Evolutionary conservation across 2,329 filamentous ascomycete genomes (phyloP), one percentile per base, ranked within the genome.

Genomic region (Botrytis aclada): DNA sequence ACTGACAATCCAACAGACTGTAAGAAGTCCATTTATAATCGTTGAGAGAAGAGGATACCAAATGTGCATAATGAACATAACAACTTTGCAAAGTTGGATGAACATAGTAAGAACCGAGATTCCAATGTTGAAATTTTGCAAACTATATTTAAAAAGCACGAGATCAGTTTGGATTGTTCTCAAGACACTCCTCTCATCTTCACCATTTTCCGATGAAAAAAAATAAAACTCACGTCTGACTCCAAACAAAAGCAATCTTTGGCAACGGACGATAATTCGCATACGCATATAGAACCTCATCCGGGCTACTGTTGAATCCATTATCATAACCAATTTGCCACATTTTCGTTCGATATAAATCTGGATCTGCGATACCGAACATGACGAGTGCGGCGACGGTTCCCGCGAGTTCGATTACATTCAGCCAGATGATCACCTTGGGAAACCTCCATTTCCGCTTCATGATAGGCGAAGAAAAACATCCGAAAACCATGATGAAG

Each of bases 21-120:
- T 82, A 78, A 93, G 84, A 67, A 84, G 80, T 65, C 86, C 75
- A 81, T 92, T 90, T 77, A 89, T 82, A 71, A 90, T 74, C 37
- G 88, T 81, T 74, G 88, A 89, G 72, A 94, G 74, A 74, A 93
- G 80, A 9, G 93, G 93, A 76, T 86, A 89, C 85, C 89, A 93
- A 78, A 90, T 83, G 80, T 91, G 89, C 86, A 94, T 89, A 78
- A 93, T 88, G 82, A 88, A 90, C 78, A 88, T 85, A 74, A 92
- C 88, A 75, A 88, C 85, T 84, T 94, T 94, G 81, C 86, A 84
- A 62, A 95, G 86, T 75, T 93, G 87, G 80, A 94, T 86, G 84
- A 95, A 95, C 81, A 93, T 90, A 73, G 89, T 90, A 71, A 94
- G 84, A 76, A 95, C 87, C 54, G 92, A 91, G 77, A 94, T 91